These are phyloP conservation scores for Cordyceps cateniannulata DNA, from an alignment of 2,329 filamentous ascomycete genomes.

Conservation along the genomic window DNA sequence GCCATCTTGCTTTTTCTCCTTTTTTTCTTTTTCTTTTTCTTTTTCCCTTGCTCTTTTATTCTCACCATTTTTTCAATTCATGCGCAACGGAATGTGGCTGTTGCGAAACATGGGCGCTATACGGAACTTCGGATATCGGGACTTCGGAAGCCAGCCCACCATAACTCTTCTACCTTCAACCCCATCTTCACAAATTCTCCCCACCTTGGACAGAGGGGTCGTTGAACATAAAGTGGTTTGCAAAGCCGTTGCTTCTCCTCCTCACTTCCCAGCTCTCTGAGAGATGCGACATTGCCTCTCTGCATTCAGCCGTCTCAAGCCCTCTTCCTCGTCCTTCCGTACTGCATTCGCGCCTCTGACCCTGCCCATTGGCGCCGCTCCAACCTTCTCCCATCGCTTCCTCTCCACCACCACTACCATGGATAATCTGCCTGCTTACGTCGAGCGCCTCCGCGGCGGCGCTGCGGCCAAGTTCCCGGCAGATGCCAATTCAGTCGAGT, in stretches of 20 bases:
- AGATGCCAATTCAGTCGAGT: constrained; percentile 40
- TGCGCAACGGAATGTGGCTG: no score
- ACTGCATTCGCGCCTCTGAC: neutral
- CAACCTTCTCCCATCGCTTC: neutral
- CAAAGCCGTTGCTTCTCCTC: neutral
- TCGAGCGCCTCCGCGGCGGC: constrained; percentile 36
- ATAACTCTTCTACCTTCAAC: neutral
- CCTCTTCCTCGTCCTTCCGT: neutral
- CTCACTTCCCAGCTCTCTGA: neutral
- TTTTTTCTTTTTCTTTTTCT: neutral
- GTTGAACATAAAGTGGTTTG: constrained; percentile 12
- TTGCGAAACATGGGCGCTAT: no score
- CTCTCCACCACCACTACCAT: constrained; percentile 19
- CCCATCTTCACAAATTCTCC: neutral
- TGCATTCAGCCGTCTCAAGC: neutral
- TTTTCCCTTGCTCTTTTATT: no score
- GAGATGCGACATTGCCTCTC: neutral
- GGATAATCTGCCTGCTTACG: constrained; percentile 32
- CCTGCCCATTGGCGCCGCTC: neutral
- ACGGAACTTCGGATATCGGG: constrained; percentile 11
- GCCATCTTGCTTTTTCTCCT: neutral
- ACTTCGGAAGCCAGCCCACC: neutral
- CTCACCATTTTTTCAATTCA: neutral
- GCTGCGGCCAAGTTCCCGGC: constrained; percentile 38
- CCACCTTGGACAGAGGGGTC: constrained; percentile 21